Conservation (phyloP, 2,329 filamentous ascomycete species). For the Periconia macrospinosa region DNA sequence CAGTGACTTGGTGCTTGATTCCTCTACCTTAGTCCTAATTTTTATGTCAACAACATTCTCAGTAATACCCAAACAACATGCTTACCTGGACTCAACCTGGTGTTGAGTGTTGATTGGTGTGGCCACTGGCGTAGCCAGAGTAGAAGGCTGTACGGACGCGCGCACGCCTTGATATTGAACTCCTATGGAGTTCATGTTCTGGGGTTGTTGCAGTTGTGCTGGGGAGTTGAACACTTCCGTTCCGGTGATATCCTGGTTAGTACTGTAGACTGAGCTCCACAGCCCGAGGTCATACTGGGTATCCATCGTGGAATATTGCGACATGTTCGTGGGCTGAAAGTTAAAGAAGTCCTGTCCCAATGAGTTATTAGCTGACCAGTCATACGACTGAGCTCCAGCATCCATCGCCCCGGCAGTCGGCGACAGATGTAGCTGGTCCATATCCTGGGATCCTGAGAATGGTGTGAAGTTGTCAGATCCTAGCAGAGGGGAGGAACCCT, state of each 20-base stretch:
- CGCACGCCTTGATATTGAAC: slow-evolving; percentile 23
- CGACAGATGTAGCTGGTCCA: slow-evolving; percentile 26
- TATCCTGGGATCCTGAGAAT: slow-evolving; percentile 35
- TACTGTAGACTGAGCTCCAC: neutral
- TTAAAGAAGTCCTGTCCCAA: slow-evolving; percentile 39
- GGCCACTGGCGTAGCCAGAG: slow-evolving; percentile 29
- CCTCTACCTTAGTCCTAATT: slow-evolving; percentile 30
- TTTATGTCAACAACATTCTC: slow-evolving; percentile 7
- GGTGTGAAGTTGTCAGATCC: slow-evolving; percentile 38
- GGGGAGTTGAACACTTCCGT: slow-evolving; percentile 26
- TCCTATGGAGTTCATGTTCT: slow-evolving; percentile 21
- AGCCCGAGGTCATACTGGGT: neutral
- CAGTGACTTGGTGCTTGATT: slow-evolving; percentile 22
- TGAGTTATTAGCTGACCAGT: slow-evolving; percentile 41
- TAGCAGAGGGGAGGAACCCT: slow-evolving; percentile 39
- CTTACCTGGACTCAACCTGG: slow-evolving; percentile 24
- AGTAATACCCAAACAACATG: neutral
- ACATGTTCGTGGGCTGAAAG: slow-evolving; percentile 16
- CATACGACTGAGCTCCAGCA: slow-evolving; percentile 30
- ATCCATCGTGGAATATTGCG: neutral
- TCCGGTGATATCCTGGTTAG: slow-evolving; percentile 13
- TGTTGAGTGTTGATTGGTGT: slow-evolving; percentile 36
- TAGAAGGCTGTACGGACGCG: slow-evolving; percentile 25
- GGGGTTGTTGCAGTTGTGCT: slow-evolving; percentile 21
- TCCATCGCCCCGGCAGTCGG: slow-evolving; percentile 20